These are phyloP conservation scores for Candida frijolesensis DNA, from an alignment of 1,139 yeast genomes.

Conservation along the genomic window DNA sequence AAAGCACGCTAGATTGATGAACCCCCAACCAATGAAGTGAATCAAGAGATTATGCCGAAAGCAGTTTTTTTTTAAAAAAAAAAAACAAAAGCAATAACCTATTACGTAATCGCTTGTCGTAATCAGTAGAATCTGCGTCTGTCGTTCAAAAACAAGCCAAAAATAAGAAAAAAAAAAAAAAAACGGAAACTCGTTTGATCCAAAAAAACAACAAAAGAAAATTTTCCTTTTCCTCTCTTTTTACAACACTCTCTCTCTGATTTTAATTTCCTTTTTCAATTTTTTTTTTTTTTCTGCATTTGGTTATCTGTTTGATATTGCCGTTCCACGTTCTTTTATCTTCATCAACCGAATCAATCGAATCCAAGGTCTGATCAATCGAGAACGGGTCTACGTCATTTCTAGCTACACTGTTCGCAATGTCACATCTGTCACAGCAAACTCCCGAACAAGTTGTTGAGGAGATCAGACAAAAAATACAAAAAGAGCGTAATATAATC, in stretches of 20 bases:
- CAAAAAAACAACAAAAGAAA: neutral
- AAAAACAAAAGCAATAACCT: too few relatives aligned
- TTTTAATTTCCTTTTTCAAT: neutral
- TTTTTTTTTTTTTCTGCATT: neutral
- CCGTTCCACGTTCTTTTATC: neutral
- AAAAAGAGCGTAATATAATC: conserved; percentile 83
- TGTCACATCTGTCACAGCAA: conserved; percentile 8
- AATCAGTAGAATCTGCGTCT: neutral
- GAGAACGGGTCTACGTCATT: neutral
- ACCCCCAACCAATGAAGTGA: neutral
- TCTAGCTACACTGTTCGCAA: neutral
- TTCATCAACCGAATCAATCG: neutral
- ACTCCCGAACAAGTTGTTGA: conserved; percentile 36
- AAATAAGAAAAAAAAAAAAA: neutral
- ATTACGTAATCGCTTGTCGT: neutral
- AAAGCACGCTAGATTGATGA: neutral
- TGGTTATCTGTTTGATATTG: neutral
- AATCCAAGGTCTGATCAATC: neutral
- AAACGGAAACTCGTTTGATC: conserved; percentile 5
- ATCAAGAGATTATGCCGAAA: neutral
- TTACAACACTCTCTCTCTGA: neutral
- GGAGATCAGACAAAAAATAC: conserved; percentile 81
- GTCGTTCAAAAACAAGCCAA: neutral
- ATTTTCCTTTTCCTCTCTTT: neutral
- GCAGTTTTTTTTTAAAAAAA: neutral